A percentile compares a stretch with the other conserved stretches of the same genome.
Evolutionary conservation across 129 eudicot genomes (phyloP).

Genomic region (Pittosporum tobira): DNA sequence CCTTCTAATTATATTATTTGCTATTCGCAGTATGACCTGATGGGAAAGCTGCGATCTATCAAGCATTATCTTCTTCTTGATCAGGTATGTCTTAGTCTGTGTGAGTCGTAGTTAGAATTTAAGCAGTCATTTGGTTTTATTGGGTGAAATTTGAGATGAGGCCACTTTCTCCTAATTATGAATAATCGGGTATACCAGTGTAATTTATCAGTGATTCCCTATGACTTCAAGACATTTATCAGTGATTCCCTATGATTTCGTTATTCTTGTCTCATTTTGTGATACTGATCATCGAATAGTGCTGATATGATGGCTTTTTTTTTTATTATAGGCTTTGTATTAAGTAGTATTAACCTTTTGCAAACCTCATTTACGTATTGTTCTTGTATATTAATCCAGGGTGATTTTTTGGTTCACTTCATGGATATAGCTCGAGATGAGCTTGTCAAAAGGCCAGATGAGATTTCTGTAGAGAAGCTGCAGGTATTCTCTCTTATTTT

Average conservation of each 20-base stretch:
- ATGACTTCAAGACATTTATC: too few relatives aligned
- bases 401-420: constrained; percentile 97
- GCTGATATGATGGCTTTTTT: not conserved
- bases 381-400: constrained; percentile 36
- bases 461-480: constrained; percentile 85
- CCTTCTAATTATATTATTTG: constrained; percentile 1
- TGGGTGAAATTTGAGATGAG: not conserved
- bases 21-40: constrained; percentile 65
- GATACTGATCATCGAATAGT: not conserved
- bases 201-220: too few relatives aligned
- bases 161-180: not conserved
- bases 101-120: not conserved
- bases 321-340: not conserved
- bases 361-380: constrained; percentile 4
- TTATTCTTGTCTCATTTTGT: too few relatives aligned
- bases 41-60: constrained; percentile 88
- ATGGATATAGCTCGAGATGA: constrained; percentile 98
- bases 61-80: constrained; percentile 98
- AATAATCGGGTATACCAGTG: not conserved
- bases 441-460: constrained; percentile 78
- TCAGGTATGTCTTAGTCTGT: constrained; percentile 48
- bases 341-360: constrained; percentile 1
- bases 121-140: not conserved
- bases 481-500: constrained; percentile 43
- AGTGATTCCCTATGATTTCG: too few relatives aligned